Conservation (phyloP, 148 eudicot genomes). For the Camellia sinensis region DNA sequence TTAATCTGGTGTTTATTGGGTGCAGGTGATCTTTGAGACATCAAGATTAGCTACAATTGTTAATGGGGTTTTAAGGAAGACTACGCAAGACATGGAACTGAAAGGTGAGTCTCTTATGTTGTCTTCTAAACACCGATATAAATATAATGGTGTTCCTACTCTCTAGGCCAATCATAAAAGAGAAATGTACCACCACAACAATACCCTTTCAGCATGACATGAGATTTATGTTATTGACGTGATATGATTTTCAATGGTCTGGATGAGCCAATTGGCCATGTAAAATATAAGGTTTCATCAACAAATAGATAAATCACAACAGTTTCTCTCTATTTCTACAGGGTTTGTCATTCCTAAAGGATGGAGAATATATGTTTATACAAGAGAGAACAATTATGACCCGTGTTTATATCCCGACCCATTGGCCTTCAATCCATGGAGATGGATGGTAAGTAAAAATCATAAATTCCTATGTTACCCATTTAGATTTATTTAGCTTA, state of each 20-base stretch:
- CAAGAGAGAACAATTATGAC: slow-evolving; percentile 88
- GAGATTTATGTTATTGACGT: too few species aligned
- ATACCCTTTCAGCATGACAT: too few species aligned
- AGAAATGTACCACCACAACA: too few species aligned
- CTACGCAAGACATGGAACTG: slow-evolving; percentile 87
- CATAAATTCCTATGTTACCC: not conserved
- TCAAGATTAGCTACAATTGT: slow-evolving; percentile 96
- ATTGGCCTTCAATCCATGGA: slow-evolving; percentile 84
- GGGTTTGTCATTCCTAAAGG: slow-evolving; percentile 85
- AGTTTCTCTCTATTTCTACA: slow-evolving; percentile 27
- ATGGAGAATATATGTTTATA: slow-evolving; percentile 98
- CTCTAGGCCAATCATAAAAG: too few species aligned
- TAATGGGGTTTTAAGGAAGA: slow-evolving; percentile 94
- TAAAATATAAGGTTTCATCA: too few species aligned
- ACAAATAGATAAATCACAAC: not conserved
- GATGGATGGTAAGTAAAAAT: slow-evolving; percentile 75
- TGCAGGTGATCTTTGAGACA: slow-evolving; percentile 94
- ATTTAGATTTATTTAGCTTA: too few species aligned
- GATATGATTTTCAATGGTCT: too few species aligned
- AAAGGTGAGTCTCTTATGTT: slow-evolving; percentile 56
- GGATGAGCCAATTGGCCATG: too few species aligned
- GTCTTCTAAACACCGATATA: not conserved
- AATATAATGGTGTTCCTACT: too few species aligned
- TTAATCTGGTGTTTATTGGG: not conserved
- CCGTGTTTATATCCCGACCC: slow-evolving; percentile 79